Evolutionary conservation across 2,329 filamentous ascomycete species (phyloP), one percentile per base, ranked within the genome.

Genomic region (Colletotrichum spaethianum): DNA sequence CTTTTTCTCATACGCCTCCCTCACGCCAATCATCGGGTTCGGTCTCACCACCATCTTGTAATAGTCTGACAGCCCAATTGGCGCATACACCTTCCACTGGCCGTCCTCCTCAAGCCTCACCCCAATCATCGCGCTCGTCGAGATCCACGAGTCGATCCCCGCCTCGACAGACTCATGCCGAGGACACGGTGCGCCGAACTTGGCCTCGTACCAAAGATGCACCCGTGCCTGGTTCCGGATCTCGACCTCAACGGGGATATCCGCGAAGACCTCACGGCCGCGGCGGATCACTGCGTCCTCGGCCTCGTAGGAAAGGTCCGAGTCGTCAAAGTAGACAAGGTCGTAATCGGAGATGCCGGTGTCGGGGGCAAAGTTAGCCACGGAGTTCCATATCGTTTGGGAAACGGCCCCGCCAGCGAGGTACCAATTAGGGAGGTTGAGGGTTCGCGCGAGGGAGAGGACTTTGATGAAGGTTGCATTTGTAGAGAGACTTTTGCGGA

Each of bases 191-290:
- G 73, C 69, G 6, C 81, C 80, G 18, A 79, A 80, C 48, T 79
- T 81, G 40, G 76, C 50, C 60, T 74, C 75, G 26, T 82, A 83
- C 81, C 81, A 83, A 0, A 83, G 73, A 52, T 83, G 81, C 14
- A 83, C 81, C 11, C 81, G 78, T 2, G 81, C 81, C 62, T 83
- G 81, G 48, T 83, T 83, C 18, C 81, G 79, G 18, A 83, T 82
- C 70, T 83, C 81, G 1, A 83, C 77, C 33, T 82, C 77, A 1
- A 75, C 74, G 4, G 76, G 60, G 0, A 82, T 69, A n/a, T 78
- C 79, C 0, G 76, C 75, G 23, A 82, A 83, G 1, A 83, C 63
- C 4, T 64, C 50, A 18, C 72, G 75, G 2, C 80, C 80, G 0
- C 48, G 59, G n/a, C 79, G 76, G 23, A 83, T 83, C 4, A 78